Conservation (phyloP, 108 stramenopile genomes). For the Chaetoceros muelleri region DNA sequence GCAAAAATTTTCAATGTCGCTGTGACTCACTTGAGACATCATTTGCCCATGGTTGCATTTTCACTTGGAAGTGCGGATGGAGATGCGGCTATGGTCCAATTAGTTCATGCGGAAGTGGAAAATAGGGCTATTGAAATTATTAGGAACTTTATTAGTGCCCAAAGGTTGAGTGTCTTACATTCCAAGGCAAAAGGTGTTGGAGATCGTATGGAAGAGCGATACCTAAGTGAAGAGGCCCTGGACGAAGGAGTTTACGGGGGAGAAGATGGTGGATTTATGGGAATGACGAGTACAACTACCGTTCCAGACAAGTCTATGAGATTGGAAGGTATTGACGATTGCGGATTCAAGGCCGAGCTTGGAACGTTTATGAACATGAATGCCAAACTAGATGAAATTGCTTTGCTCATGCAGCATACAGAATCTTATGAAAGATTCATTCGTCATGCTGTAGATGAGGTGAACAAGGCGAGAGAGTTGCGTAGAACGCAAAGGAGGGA, state of each 20-base stretch:
- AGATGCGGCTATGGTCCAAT: constrained; percentile 69
- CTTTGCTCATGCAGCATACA: constrained; percentile 80
- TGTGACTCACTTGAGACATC: constrained; percentile 66
- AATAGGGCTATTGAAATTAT: constrained; percentile 48
- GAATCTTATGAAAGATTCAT: constrained; percentile 88
- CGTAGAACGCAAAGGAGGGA: constrained; percentile 38
- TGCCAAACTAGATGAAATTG: constrained; percentile 82
- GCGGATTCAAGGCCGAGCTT: constrained; percentile 50
- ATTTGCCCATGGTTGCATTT: constrained; percentile 83
- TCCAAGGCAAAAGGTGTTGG: constrained; percentile 53
- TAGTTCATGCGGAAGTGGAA: constrained; percentile 71
- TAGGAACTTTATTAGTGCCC: constrained; percentile 26
- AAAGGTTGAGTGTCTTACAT: constrained; percentile 30
- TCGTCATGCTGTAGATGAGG: constrained; percentile 65
- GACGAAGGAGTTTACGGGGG: constrained; percentile 13
- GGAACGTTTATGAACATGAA: constrained; percentile 79
- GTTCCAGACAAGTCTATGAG: constrained; percentile 15
- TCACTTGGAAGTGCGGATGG: constrained; percentile 67
- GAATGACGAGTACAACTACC: not conserved
- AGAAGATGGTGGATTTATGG: constrained; percentile 3
- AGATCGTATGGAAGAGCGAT: constrained; percentile 38
- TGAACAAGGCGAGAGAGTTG: constrained; percentile 57
- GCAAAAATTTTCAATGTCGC: constrained; percentile 74
- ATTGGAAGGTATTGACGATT: constrained; percentile 38
- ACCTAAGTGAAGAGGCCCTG: constrained; percentile 20